These are phyloP conservation scores for Xylariales sp. DNA, from an alignment of 2,329 filamentous ascomycete genomes.

Conservation along the genomic window DNA sequence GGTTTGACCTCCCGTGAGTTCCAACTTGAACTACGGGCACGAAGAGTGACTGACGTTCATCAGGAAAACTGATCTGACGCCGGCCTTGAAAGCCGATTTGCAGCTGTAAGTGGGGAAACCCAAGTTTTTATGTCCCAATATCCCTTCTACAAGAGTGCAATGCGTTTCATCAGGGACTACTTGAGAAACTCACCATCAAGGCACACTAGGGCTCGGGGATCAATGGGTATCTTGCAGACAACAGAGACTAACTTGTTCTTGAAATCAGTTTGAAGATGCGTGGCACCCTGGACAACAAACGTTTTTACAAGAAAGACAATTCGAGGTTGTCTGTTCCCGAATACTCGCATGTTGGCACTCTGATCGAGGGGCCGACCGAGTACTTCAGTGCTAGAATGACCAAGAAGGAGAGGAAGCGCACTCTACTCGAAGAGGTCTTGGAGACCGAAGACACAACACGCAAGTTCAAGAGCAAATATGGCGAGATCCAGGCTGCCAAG, in stretches of 20 bases:
- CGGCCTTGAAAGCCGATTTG: conserved; percentile 82
- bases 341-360: conserved; percentile 83
- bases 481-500: conserved; percentile 76
- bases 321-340: conserved; percentile 68
- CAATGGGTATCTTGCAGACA: too few relatives aligned
- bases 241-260: too few relatives aligned
- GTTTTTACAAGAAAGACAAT: conserved; percentile 72
- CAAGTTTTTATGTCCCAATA: too few relatives aligned
- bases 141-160: too few relatives aligned
- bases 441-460: conserved; percentile 58
- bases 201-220: too few relatives aligned
- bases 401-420: conserved; percentile 83
- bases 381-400: conserved; percentile 76
- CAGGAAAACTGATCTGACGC: conserved; percentile 74
- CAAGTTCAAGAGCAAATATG: conserved; percentile 84
- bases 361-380: conserved; percentile 85
- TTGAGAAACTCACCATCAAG: too few relatives aligned
- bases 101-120: too few relatives aligned
- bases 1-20: conserved; percentile 92
- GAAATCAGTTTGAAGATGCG: too few relatives aligned
- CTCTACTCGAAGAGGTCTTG: conserved; percentile 80
- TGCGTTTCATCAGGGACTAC: too few relatives aligned
- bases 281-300: too few relatives aligned
- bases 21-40: too few relatives aligned
- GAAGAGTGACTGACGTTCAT: too few relatives aligned